A percentile compares a stretch with the other conserved stretches of the same genome.
Conservation (phyloP, 768 basidiomycete genomes). For the Tylopilus felleus region DNA sequence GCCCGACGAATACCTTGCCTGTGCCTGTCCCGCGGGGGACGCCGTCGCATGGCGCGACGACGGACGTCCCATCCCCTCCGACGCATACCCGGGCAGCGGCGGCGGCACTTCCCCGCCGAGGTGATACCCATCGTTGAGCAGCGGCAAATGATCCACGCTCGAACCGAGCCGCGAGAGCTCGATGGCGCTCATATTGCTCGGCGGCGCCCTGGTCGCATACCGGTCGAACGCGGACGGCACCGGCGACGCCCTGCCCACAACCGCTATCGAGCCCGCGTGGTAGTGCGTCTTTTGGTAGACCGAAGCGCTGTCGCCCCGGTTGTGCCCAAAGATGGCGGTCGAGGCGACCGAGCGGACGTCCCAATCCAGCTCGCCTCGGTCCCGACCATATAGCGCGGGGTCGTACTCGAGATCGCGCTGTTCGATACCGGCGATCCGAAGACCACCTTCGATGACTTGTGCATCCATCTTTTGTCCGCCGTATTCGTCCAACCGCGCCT, state of each 20-base stretch:
- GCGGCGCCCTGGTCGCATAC: conserved; percentile 53
- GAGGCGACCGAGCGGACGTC: conserved; percentile 75
- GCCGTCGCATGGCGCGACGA: conserved; percentile 22
- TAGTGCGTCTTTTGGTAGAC: conserved; percentile 42
- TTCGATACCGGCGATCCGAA: conserved; percentile 79
- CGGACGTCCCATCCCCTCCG: conserved; percentile 11
- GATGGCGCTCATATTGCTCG: conserved; percentile 35
- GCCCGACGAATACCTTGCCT: conserved; percentile 28
- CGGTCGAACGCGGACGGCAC: conserved; percentile 50
- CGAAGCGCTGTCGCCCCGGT: conserved; percentile 34
- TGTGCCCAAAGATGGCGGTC: conserved; percentile 46
- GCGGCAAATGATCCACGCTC: conserved; percentile 51
- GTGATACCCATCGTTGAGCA: conserved; percentile 40
- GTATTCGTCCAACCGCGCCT: conserved; percentile 71
- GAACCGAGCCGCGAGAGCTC: conserved; percentile 59
- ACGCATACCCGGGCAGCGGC: conserved; percentile 26
- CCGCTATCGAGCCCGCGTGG: conserved; percentile 34
- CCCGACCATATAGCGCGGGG: conserved; percentile 71
- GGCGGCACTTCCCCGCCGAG: conserved; percentile 3
- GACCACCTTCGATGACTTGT: conserved; percentile 69
- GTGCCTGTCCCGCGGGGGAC: conserved; percentile 23
- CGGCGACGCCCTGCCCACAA: conserved; percentile 35
- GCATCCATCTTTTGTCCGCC: conserved; percentile 76
- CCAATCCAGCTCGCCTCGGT: conserved; percentile 86
- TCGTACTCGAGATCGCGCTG: conserved; percentile 83